A percentile compares a stretch with the other conserved stretches of the same genome.
Conservation (phyloP, 768 basidiomycete genomes). For the Inosperma sp. region DNA sequence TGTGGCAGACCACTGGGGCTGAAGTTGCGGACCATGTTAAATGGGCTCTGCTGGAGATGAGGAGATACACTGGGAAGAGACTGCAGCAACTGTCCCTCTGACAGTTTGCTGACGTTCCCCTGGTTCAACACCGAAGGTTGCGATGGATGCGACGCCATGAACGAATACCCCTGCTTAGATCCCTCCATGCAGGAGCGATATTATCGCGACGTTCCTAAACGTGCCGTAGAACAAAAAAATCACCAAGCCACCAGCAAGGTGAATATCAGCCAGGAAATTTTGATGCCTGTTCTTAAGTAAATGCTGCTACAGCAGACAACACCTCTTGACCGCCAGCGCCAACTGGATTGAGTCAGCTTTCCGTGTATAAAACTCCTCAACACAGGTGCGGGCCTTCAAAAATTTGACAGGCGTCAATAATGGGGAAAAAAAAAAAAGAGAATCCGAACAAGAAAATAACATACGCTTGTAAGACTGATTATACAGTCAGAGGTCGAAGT, state of each 20-base stretch:
- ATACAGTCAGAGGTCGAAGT: too few relatives aligned
- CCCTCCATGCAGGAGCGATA: constrained; percentile 1
- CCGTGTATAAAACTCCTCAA: neutral
- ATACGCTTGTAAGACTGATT: too few relatives aligned
- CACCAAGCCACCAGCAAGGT: neutral
- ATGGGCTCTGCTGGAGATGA: neutral
- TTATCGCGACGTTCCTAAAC: too few relatives aligned
- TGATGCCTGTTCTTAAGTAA: neutral
- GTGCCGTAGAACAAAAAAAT: too few relatives aligned
- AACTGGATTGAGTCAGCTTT: neutral
- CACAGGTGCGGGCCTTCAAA: neutral
- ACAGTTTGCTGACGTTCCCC: neutral
- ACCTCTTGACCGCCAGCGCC: neutral
- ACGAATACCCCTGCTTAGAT: neutral
- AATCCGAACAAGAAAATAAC: too few relatives aligned
- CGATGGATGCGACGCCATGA: neutral
- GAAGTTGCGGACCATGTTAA: constrained; percentile 1
- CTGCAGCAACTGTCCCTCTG: neutral
- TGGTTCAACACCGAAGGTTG: neutral
- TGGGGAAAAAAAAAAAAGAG: too few relatives aligned
- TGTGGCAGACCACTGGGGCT: neutral
- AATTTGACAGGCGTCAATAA: too few relatives aligned
- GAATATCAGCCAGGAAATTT: neutral
- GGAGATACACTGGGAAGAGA: neutral
- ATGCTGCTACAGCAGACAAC: neutral